A percentile compares a stretch with the other conserved stretches of the same genome.
These are phyloP conservation scores for Wallemia mellicola DNA, from an alignment of 1,284 basidiomycete species.

Conservation along the genomic window DNA sequence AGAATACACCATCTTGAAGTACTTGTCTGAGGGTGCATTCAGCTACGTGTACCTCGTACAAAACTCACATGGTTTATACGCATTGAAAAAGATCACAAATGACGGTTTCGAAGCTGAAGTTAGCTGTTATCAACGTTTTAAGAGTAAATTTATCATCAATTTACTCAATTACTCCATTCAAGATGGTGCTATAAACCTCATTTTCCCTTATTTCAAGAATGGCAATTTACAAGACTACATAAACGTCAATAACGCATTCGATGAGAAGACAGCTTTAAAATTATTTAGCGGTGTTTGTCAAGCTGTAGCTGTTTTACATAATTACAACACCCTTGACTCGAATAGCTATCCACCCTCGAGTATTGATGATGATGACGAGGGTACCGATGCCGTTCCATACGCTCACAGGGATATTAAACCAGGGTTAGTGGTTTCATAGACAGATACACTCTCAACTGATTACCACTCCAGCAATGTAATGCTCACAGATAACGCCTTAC, in stretches of 20 bases:
- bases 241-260: conserved; percentile 46
- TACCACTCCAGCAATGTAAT: conserved; percentile 47
- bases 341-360: conserved; percentile 12
- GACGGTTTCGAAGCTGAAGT: conserved; percentile 47
- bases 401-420: conserved; percentile 94
- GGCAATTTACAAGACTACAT: conserved; percentile 90
- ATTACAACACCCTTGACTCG: conserved; percentile 27
- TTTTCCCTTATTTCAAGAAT: conserved; percentile 19
- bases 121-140: conserved; percentile 63
- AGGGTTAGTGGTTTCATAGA: conserved; percentile 27
- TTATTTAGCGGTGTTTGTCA: conserved; percentile 82
- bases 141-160: conserved; percentile 24
- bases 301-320: conserved; percentile 78
- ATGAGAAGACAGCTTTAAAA: conserved; percentile 59
- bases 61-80: conserved; percentile 49
- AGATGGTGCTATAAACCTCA: neutral
- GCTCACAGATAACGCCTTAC: conserved; percentile 68
- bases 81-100: conserved; percentile 66
- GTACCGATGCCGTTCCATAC: conserved; percentile 44
- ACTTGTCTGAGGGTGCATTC: conserved; percentile 81
- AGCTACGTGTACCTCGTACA: conserved; percentile 79
- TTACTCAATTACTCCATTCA: neutral
- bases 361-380: conserved; percentile 8
- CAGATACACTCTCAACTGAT: neutral
- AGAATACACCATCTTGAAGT: conserved; percentile 60